Base-by-base conservation (phyloP, 2,329 filamentous ascomycete genomes). In the Zymoseptoria brevis region DNA sequence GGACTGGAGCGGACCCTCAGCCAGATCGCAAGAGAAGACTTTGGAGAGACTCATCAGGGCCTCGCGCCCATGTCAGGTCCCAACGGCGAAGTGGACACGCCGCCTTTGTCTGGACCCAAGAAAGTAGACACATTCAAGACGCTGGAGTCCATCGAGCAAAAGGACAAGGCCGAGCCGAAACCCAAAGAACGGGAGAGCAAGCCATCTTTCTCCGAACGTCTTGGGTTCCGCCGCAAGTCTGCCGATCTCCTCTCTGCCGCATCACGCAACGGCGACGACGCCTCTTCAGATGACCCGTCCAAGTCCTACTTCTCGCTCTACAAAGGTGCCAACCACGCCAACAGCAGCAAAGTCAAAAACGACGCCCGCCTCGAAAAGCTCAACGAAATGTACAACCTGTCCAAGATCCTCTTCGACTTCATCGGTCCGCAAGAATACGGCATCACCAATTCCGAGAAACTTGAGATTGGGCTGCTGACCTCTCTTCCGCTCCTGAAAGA, bases 371-470 rank as follows among this genome's bases (percentile, higher is more conserved):
- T 97, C 11, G 88, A 92, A 66, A 94, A 94, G 62, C 81, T 99
- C 50, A 86, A 94, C 62, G 92, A 99, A 74, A 80, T 99, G 57
- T 99, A 97, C 75, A 90, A 90, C 67, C 81, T 96, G 53, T 90
- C 90, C 58, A 99, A 99, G 75, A 87, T 97, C 11, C 78, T 99
- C 13, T 99, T 99, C 70, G 94, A 99, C 75, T 99, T 96, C 73
- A 96, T 99, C 68, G 96, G 94, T 57, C 94, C 94, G 0, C 94
- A 99, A 70, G 94, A 99, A 75, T 99, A 99, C 71, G 94, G 94
- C 57, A 99, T 99, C 66, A 90, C 89, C 3, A 89, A 96, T 70
- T 87, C 86, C 60, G 94, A 99, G 76, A 99, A 99, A 79, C 83
- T 99, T n/a, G 94, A 99, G 73, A 99, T 99, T 73, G 94, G 94